Percentiles rank a stretch among this genome's conserved stretches.
Conservation (phyloP, 2,329 filamentous ascomycete genomes). For the Xylaria sp. region DNA sequence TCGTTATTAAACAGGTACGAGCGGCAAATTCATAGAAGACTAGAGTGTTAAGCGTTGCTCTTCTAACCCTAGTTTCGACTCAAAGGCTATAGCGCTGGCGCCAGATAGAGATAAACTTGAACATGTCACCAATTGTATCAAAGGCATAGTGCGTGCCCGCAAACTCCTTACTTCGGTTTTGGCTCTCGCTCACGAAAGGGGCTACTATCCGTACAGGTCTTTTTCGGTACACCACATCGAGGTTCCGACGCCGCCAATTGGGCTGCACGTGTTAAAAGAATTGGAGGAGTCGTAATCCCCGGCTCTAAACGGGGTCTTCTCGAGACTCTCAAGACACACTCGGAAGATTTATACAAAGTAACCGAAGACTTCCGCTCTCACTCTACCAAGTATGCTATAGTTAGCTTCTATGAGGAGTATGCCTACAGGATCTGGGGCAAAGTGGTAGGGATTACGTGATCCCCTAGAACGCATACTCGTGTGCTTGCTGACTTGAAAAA, state of each 20-base stretch:
- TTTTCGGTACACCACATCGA: conserved; percentile 25
- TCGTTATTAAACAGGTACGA: conserved; percentile 22
- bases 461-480: background rate
- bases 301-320: background rate
- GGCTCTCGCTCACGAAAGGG: background rate
- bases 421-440: conserved; percentile 9
- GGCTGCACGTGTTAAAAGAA: background rate
- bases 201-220: background rate
- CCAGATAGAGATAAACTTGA: background rate
- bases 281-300: background rate
- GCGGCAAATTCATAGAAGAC: background rate
- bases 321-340: conserved; percentile 2
- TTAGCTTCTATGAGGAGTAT: conserved; percentile 24
- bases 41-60: no score
- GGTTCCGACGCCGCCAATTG: conserved; percentile 8
- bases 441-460: conserved; percentile 8
- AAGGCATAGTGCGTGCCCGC: conserved; percentile 19
- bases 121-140: background rate
- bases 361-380: conserved; percentile 10
- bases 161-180: background rate
- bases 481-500: background rate
- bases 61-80: background rate
- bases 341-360: conserved; percentile 9
- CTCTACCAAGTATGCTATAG: conserved; percentile 10
- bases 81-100: conserved; percentile 11